Base-by-base conservation (phyloP, 208 protist species). In the Wallacemonas sp. region DNA sequence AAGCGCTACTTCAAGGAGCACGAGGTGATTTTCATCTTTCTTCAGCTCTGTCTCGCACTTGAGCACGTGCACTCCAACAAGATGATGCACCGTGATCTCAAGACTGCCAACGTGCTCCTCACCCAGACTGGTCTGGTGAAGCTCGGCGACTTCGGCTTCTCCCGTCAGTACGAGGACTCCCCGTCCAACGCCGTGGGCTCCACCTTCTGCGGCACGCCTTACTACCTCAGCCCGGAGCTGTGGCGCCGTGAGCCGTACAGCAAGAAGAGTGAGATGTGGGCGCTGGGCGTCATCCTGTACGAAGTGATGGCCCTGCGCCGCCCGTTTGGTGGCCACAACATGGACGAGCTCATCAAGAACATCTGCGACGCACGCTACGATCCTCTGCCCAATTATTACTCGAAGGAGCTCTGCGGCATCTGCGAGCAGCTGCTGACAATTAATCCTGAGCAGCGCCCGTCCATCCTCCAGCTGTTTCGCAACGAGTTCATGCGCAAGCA, bases 261-360 rank as follows among this genome's bases (percentile, higher is more conserved):
- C 76, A 87, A 95, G 48, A 98, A 97, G 74, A 82, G 73, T 33
- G 95, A 98, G 64, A 92, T 97, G 78, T 98, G 95, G 95, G 79
- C 89, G 0, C 71, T 97, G 2, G 91, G 91, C 8, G 84, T 89
- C 0, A 78, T 94, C 26, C 72, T 96, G 32, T 96, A 94, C 63
- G 91, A 96, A 50, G 76, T 96, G 17, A 91, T 93, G 65, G 81
- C 83, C 2, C 69, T 92, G 13, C 79, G 83, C 62, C 91, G 87
- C 29, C 85, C 91, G 17, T 96, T 96, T 68, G 77, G 75, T 26
- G 87, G 86, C 33, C 75, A 76, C n/a, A 96, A 91, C 73, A 86
- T 94, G 76, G 82, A 88, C 53, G 85, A 91, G 58, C 75, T 96
- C 22, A 90, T 92, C 68, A 87, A 73, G 21, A 94, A 92, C 67